Conservation (phyloP, 2,329 filamentous ascomycete species). For the Neopestalotiopsis sp. region DNA sequence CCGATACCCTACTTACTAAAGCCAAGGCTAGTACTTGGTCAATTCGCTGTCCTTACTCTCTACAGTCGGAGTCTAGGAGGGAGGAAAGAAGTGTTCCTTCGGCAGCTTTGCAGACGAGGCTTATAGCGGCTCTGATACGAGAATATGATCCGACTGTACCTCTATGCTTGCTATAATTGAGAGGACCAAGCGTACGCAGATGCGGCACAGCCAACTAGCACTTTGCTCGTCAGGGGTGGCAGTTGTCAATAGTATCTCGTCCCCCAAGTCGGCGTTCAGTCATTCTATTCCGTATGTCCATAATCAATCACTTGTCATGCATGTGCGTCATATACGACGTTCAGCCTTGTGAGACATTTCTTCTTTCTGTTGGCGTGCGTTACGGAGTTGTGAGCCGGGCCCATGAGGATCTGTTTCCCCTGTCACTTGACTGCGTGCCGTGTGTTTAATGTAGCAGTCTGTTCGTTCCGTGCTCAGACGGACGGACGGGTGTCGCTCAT, state of each 20-base stretch:
- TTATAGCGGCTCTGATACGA: neutral
- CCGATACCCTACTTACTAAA: neutral
- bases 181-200: neutral
- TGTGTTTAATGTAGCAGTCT: slow-evolving; percentile 1
- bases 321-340: slow-evolving; percentile 3
- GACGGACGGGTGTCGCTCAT: neutral
- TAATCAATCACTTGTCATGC: neutral
- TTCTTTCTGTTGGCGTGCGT: slow-evolving; percentile 1
- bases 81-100: neutral
- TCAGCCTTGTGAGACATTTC: slow-evolving; percentile 19
- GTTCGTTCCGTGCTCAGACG: neutral
- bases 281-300: neutral
- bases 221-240: neutral
- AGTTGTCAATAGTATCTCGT: neutral
- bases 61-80: neutral
- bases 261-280: neutral
- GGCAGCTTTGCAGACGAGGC: neutral
- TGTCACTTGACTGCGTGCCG: slow-evolving; percentile 8
- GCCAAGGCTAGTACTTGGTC: neutral
- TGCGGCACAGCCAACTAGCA: neutral
- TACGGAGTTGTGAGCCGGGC: neutral
- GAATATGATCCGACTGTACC: neutral
- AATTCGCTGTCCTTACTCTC: neutral
- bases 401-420: neutral
- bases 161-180: neutral